These are phyloP conservation scores for Eugenia klotzschiana DNA, from an alignment of 441 rosid genomes.

Conservation along the genomic window DNA sequence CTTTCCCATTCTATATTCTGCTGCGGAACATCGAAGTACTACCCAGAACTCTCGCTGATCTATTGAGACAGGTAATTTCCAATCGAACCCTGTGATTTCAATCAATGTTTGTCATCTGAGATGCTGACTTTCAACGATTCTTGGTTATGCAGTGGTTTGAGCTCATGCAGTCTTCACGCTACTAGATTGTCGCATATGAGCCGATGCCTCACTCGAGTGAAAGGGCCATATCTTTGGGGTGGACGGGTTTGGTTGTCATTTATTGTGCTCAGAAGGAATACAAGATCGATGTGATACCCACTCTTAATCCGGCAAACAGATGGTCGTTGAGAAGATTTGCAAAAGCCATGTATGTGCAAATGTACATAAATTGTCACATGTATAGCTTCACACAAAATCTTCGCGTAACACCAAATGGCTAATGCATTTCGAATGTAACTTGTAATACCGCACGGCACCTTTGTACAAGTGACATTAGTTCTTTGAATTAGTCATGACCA, in stretches of 20 bases:
- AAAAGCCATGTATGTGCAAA: background rate
- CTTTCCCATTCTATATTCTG: constrained; percentile 79
- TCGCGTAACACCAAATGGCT: background rate
- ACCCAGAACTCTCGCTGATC: constrained; percentile 78
- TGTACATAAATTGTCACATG: background rate
- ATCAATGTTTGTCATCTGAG: background rate
- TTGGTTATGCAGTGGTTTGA: constrained; percentile 73
- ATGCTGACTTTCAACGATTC: background rate
- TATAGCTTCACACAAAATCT: background rate
- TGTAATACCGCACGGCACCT: background rate
- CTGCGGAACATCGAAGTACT: constrained; percentile 74
- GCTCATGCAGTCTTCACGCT: constrained; percentile 66
- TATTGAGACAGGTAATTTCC: constrained; percentile 74
- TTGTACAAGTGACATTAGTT: background rate
- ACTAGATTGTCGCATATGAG: constrained; percentile 1
- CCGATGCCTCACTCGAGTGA: background rate
- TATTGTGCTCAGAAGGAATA: background rate
- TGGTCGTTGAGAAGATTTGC: background rate
- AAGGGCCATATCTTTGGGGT: background rate
- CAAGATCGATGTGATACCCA: background rate
- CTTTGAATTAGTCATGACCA: background rate
- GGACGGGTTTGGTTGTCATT: background rate
- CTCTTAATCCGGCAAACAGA: background rate
- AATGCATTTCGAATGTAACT: background rate
- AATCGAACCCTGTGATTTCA: background rate